phyloP scores from a whole-genome alignment of 2,329 filamentous ascomycete genomes.

The Penicillium sp. region DNA sequence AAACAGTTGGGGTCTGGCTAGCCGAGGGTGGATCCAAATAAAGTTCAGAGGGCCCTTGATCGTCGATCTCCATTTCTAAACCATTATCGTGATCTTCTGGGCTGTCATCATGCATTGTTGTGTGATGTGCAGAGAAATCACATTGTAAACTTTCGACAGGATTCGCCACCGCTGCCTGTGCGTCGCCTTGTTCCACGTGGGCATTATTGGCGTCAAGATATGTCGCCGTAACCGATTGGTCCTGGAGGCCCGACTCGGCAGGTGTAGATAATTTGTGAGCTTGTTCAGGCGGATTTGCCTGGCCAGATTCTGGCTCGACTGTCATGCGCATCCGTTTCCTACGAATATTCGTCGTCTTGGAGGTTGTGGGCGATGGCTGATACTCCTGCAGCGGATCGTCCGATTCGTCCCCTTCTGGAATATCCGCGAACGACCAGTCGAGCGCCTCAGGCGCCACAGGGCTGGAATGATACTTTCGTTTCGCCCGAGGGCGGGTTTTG shows the following conservation, averaged over 20 bases:
- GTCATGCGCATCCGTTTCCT: slow-evolving; percentile 21
- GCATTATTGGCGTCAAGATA: slow-evolving; percentile 1
- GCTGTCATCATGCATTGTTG: neutral
- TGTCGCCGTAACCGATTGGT: slow-evolving; percentile 13
- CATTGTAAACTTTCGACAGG: neutral
- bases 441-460: slow-evolving; percentile 33
- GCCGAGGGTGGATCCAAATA: neutral
- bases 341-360: slow-evolving; percentile 24
- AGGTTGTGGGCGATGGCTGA: slow-evolving; percentile 37
- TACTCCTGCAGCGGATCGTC: slow-evolving; percentile 47
- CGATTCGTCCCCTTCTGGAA: slow-evolving; percentile 44
- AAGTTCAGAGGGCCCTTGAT: neutral
- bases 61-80: neutral
- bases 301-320: neutral
- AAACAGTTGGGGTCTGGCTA: neutral
- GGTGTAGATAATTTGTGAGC: neutral
- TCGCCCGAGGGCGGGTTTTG: slow-evolving; percentile 21
- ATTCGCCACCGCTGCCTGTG: slow-evolving; percentile 3
- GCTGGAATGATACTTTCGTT: slow-evolving; percentile 33
- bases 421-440: slow-evolving; percentile 44
- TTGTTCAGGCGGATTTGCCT: neutral
- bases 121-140: slow-evolving; percentile 6
- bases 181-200: neutral
- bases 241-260: neutral
- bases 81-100: neutral